Conservation (phyloP, 2,329 filamentous ascomycete species). For the Neodidymelliopsis sp. region DNA sequence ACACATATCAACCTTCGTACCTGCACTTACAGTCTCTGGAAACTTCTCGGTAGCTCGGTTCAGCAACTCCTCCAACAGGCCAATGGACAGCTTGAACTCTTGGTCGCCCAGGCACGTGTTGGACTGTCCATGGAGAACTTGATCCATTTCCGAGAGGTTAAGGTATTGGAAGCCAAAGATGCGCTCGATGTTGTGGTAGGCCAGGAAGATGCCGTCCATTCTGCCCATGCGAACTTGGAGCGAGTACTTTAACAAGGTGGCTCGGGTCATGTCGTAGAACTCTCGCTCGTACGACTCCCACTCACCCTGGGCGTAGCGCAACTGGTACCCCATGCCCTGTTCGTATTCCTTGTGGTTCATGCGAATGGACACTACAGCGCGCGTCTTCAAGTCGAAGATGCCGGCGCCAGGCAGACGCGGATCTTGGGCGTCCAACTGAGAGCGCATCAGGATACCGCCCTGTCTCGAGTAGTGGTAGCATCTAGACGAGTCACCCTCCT, state of each 20-base stretch:
- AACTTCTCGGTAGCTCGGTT: constrained; percentile 77
- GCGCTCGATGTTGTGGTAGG: constrained; percentile 91
- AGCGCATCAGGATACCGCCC: constrained; percentile 91
- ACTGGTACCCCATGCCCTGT: constrained; percentile 84
- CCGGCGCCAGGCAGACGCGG: constrained; percentile 85
- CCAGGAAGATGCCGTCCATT: constrained; percentile 98
- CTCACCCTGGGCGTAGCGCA: constrained; percentile 74
- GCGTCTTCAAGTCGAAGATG: constrained; percentile 95
- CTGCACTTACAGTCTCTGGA: constrained; percentile 64
- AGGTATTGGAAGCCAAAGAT: constrained; percentile 99
- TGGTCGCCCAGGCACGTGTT: constrained; percentile 74
- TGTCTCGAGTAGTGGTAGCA: constrained; percentile 86
- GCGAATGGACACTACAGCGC: constrained; percentile 88
- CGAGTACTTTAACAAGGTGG: constrained; percentile 95
- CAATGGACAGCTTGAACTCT: constrained; percentile 85
- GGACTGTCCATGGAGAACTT: constrained; percentile 80
- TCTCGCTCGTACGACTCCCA: constrained; percentile 96
- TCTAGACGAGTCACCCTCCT: constrained; percentile 64
- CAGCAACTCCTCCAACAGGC: constrained; percentile 79
- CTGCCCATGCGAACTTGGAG: constrained; percentile 95
- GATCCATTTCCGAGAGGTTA: constrained; percentile 84
- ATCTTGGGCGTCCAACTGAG: constrained; percentile 92
- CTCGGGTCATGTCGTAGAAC: constrained; percentile 94
- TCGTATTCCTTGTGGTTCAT: constrained; percentile 81
- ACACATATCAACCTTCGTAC: too few relatives aligned